phyloP scores from a whole-genome alignment of 2,329 filamentous ascomycete genomes.

The Aspergillus fumigatiaffinis region DNA sequence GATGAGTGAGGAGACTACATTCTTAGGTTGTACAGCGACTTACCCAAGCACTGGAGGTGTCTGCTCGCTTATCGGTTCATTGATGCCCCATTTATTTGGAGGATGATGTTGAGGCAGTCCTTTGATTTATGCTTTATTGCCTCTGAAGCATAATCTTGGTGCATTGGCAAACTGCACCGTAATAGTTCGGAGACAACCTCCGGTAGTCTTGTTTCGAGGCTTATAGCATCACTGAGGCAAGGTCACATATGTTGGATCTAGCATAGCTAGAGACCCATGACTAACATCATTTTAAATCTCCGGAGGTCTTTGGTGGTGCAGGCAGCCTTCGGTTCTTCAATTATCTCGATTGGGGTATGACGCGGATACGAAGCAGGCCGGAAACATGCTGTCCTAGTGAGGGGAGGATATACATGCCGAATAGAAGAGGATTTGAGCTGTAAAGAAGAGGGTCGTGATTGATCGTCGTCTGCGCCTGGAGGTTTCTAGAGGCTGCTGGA shows the following conservation, averaged over 20 bases:
- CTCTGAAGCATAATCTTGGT: constrained; percentile 13
- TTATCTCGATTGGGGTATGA: background rate
- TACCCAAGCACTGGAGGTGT: constrained; percentile 19
- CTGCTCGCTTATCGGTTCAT: constrained; percentile 15
- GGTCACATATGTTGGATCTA: constrained; percentile 16
- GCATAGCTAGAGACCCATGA: constrained; percentile 1
- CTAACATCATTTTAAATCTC: constrained; percentile 6
- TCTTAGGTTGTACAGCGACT: constrained; percentile 1
- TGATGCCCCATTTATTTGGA: constrained; percentile 21
- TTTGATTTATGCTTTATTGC: constrained; percentile 11
- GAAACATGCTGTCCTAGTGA: no score
- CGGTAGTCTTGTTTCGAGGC: constrained; percentile 13
- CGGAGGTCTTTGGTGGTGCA: background rate
- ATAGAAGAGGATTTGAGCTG: no score
- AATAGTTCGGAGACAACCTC: constrained; percentile 16
- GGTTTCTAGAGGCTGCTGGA: no score
- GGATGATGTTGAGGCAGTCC: constrained; percentile 8
- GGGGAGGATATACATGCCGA: no score
- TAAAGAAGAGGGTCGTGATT: no score
- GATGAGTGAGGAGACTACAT: background rate
- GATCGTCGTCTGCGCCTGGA: no score
- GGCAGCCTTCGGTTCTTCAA: background rate
- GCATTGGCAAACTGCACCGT: constrained; percentile 13
- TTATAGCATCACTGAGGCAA: constrained; percentile 15
- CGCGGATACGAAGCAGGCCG: no score